phyloP scores from a whole-genome alignment of 768 basidiomycete genomes.

The Crucibulum laeve region DNA sequence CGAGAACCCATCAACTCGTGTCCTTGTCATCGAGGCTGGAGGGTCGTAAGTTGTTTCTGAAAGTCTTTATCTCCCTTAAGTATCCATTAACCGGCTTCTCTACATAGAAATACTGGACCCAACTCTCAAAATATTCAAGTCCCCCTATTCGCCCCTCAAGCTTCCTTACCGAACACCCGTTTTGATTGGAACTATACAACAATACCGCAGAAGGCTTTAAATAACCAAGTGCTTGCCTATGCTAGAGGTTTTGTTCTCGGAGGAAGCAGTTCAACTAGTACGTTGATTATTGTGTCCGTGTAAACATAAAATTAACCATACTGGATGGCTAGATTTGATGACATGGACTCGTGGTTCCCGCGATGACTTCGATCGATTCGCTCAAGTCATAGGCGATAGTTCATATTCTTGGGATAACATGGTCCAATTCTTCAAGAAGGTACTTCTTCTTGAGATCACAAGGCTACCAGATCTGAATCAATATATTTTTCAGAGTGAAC shows the following conservation, averaged over 20 bases:
- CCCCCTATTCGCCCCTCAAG: no score
- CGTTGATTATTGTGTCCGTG: background rate
- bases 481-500: background rate
- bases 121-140: no score
- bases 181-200: constrained; percentile 2
- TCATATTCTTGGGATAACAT: background rate
- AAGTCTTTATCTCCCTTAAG: no score
- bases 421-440: background rate
- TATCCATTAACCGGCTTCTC: no score
- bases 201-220: background rate
- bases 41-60: no score
- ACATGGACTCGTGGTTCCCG: background rate
- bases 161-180: no score
- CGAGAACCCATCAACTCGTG: no score
- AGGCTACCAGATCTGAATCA: background rate
- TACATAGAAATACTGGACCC: no score
- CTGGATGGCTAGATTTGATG: background rate
- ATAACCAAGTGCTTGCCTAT: background rate
- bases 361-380: constrained; percentile 2
- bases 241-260: background rate
- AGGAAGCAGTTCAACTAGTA: background rate
- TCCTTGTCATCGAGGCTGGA: no score
- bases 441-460: background rate
- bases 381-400: background rate
- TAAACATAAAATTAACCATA: background rate